Conservation (phyloP, 2,329 filamentous ascomycete species). For the Fusarium longipes region DNA sequence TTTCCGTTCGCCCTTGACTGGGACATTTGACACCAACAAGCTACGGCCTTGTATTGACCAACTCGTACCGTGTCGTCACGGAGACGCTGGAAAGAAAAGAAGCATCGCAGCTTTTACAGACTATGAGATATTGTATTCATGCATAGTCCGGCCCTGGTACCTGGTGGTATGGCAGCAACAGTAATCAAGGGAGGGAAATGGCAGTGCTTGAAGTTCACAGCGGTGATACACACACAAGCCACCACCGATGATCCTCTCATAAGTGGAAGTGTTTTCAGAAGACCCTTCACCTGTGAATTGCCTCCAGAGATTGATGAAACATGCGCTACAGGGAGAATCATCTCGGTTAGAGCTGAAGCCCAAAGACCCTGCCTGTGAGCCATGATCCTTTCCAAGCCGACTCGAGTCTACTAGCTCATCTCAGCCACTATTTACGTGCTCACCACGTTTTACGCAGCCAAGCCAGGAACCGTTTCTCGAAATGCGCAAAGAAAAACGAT, state of each 20-base stretch:
- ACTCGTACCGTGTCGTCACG: background rate
- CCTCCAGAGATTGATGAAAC: constrained; percentile 7
- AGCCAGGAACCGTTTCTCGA: constrained; percentile 29
- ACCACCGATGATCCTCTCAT: background rate
- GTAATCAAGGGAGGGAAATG: background rate
- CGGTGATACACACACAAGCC: constrained; percentile 17
- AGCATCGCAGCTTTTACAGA: background rate
- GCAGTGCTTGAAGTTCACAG: background rate
- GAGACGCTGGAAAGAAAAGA: background rate
- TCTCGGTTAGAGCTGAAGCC: constrained; percentile 6
- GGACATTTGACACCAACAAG: background rate
- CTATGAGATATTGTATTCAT: background rate
- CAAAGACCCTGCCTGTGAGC: constrained; percentile 9
- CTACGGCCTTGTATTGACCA: background rate
- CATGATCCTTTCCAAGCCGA: constrained; percentile 2
- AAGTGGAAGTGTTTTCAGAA: background rate
- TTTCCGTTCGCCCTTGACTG: background rate
- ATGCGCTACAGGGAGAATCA: constrained; percentile 2
- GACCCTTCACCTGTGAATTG: constrained; percentile 7
- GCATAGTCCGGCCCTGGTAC: background rate
- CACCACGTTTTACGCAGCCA: constrained; percentile 17
- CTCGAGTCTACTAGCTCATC: constrained; percentile 7
- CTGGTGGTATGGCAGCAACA: background rate
- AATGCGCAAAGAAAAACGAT: background rate
- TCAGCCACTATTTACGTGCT: background rate